phyloP scores from a whole-genome alignment of 163 green algal species.

The Volvox carteri region DNA sequence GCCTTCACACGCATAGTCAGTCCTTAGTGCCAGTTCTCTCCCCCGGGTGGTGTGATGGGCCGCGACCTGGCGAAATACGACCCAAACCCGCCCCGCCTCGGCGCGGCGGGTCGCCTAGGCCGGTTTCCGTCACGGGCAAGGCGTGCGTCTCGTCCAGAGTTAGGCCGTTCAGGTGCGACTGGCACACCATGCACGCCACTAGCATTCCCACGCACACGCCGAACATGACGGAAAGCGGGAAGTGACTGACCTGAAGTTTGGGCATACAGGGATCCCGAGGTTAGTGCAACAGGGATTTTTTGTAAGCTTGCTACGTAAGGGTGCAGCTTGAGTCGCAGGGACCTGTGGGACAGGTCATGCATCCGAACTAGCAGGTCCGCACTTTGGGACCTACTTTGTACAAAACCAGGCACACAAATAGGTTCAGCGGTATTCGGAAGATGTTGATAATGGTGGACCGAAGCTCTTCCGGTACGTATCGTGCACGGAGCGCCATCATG shows the following conservation, averaged over 20 bases:
- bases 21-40: too few relatives aligned
- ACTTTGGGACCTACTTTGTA: constrained; percentile 92
- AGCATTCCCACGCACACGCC: constrained; percentile 92
- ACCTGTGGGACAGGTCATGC: too few relatives aligned
- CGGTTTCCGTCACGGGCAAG: background rate
- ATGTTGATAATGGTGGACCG: constrained; percentile 98
- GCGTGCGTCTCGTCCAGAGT: background rate
- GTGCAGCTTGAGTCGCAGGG: too few relatives aligned
- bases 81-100: background rate
- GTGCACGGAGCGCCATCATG: constrained; percentile 94
- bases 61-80: background rate
- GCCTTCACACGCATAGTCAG: too few relatives aligned
- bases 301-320: too few relatives aligned
- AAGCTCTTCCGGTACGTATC: constrained; percentile 92
- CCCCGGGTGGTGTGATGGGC: background rate
- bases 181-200: constrained; percentile 49
- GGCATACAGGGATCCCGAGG: too few relatives aligned
- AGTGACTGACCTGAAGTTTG: constrained; percentile 77
- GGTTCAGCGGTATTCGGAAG: constrained; percentile 96
- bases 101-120: background rate
- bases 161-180: constrained; percentile 58
- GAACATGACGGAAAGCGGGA: constrained; percentile 94
- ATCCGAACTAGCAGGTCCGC: too few relatives aligned
- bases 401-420: constrained; percentile 97
- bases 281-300: too few relatives aligned